Evolutionary conservation across 805 yeast species (phyloP).

Genomic region (Yamadazyma philogaea): DNA sequence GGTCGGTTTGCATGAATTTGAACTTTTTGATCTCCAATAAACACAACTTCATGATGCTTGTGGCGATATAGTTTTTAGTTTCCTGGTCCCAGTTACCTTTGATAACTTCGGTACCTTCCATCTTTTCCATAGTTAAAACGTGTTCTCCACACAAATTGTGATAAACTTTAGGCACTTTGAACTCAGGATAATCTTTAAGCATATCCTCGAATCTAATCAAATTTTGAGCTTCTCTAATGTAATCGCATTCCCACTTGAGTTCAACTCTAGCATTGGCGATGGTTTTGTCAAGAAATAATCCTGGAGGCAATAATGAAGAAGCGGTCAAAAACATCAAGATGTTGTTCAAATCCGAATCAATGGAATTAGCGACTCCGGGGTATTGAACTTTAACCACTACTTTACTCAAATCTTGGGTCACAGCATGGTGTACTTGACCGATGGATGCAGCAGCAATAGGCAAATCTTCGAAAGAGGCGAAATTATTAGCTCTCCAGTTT

Average conservation of each 20-base stretch:
- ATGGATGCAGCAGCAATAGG: constrained; percentile 96
- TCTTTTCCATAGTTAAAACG: constrained; percentile 83
- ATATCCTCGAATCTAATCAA: constrained; percentile 65
- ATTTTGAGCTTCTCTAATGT: constrained; percentile 80
- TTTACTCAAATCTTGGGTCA: constrained; percentile 57
- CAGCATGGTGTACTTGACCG: constrained; percentile 92
- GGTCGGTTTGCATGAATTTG: constrained; percentile 96
- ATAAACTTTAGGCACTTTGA: constrained; percentile 78
- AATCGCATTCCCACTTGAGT: constrained; percentile 97
- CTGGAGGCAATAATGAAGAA: constrained; percentile 82
- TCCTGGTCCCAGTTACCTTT: constrained; percentile 74
- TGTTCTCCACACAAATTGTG: constrained; percentile 75
- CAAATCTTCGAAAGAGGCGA: constrained; percentile 72
- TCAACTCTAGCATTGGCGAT: constrained; percentile 91
- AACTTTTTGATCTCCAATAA: constrained; percentile 79
- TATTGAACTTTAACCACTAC: constrained; percentile 96
- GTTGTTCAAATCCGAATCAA: constrained; percentile 91
- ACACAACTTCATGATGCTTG: constrained; percentile 82
- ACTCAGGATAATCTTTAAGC: constrained; percentile 53
- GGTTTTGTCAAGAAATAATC: constrained; percentile 86
- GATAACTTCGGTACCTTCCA: constrained; percentile 80
- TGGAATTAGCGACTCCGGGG: constrained; percentile 92
- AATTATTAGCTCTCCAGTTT: constrained; percentile 68
- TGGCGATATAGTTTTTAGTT: constrained; percentile 76
- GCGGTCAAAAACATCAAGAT: constrained; percentile 80